Evolutionary conservation across 2,329 filamentous ascomycete genomes (phyloP), one percentile per base, ranked within the genome.

Genomic region (Emydomyces testavorans): DNA sequence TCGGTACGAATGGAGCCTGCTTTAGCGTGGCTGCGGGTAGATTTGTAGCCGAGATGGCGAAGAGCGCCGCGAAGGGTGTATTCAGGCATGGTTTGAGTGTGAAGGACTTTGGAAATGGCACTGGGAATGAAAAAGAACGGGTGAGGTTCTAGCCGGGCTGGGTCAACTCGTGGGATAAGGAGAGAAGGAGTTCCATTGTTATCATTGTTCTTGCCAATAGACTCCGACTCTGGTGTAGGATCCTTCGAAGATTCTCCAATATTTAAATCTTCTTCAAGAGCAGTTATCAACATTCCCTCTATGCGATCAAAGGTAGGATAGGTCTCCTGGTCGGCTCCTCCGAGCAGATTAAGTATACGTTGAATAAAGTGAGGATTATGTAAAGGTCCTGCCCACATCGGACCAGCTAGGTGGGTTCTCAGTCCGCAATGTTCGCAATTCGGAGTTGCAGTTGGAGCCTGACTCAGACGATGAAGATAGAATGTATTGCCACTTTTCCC

Each of bases 381-480:
- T 6, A 98, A 71, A 16, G 83, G 84, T 0, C 92, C 92, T 28
- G 79, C 89, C 70, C 89, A 98, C 90, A 98, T 96, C 0, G 92
- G 92, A 1, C 92, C 92, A 3, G 80, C 83, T 11, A 96, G 65
- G 64, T 96, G 92, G 67, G 83, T 93, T 62, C 83, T 90, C 60
- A 77, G 80, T 6, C 83, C 85, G 62, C 92, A 98, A 63, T 96
- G 87, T 51, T 80, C 75, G 64, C 92, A 98, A 32, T 73, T 68
- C 13, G 75, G 72, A 49, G 79, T 75, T 3, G 77, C 70, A 0
- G 77, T 75, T 1, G 89, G 87, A 0, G 75, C 89, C 59, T 83
- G 74, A 0, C 83, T 77, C 53, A 89, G 79, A 0, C 75, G 73
- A 60, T 93, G 82, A 62, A 95, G 94, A 68, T 84, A 90, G 57